These are phyloP conservation scores for Fusarium albosuccineum DNA, from an alignment of 2,329 filamentous ascomycete genomes.

Conservation along the genomic window DNA sequence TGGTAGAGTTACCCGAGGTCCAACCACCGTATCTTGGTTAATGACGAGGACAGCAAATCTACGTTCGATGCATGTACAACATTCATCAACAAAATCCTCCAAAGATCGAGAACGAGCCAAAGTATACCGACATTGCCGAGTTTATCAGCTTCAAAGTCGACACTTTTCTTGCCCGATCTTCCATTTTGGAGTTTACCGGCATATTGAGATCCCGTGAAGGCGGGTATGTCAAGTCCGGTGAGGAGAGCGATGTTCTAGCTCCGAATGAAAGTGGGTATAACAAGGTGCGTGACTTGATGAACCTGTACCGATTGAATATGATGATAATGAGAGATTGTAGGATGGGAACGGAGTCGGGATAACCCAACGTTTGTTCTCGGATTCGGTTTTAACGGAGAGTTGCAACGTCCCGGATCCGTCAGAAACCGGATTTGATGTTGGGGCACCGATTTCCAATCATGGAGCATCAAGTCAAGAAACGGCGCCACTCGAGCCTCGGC, in stretches of 20 bases:
- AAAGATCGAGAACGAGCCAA: conserved; percentile 14
- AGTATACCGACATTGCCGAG: background rate
- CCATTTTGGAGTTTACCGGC: conserved; percentile 24
- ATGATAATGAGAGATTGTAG: too few relatives aligned
- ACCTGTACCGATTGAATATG: too few relatives aligned
- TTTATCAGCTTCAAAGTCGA: conserved; percentile 9
- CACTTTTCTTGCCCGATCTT: background rate
- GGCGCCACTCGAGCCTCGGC: too few relatives aligned
- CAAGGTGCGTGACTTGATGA: too few relatives aligned
- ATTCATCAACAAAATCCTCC: conserved; percentile 7
- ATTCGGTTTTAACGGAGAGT: too few relatives aligned
- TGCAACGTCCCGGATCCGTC: background rate
- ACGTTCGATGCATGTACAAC: conserved; percentile 14
- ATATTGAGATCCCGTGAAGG: conserved; percentile 6
- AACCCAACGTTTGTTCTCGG: too few relatives aligned
- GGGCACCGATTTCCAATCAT: background rate
- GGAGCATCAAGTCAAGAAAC: too few relatives aligned
- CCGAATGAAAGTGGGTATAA: background rate
- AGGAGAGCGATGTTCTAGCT: background rate
- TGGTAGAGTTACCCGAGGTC: conserved; percentile 1
- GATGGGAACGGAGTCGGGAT: too few relatives aligned
- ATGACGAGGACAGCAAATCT: conserved; percentile 6
- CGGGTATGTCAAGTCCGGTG: conserved; percentile 13
- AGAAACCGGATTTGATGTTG: background rate
- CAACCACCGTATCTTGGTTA: background rate